Percentiles rank a stretch among this genome's conserved stretches.
phyloP scores from a whole-genome alignment of 352 stramenopile species.

The Pythium chondricola region DNA sequence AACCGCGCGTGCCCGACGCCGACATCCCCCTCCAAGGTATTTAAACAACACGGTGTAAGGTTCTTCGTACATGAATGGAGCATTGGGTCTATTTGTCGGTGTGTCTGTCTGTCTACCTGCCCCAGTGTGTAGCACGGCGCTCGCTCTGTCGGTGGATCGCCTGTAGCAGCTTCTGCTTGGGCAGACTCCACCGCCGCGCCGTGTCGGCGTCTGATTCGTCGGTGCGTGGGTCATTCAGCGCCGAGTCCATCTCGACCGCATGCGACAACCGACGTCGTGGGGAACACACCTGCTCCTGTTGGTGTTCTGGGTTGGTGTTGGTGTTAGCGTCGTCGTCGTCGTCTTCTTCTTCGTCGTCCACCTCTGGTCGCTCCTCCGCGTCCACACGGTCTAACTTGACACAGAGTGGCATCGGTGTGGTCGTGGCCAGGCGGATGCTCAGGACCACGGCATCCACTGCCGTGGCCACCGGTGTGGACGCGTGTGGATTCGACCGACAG shows the following conservation, averaged over 20 bases:
- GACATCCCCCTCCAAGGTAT: conserved; percentile 70
- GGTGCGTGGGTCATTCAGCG: conserved; percentile 23
- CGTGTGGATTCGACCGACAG: conserved; percentile 31
- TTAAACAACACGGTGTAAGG: too few relatives aligned
- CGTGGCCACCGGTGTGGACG: background rate
- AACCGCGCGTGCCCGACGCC: conserved; percentile 16
- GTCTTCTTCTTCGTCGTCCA: conserved; percentile 21
- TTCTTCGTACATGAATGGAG: too few relatives aligned
- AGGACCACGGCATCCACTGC: conserved; percentile 37
- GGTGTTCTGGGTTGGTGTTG: conserved; percentile 1
- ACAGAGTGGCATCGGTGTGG: conserved; percentile 38
- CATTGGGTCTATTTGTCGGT: background rate
- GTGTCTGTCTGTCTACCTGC: too few relatives aligned
- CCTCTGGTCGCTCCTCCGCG: conserved; percentile 17
- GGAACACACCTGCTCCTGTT: conserved; percentile 16
- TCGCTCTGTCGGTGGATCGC: too few relatives aligned
- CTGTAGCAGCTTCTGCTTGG: conserved; percentile 64
- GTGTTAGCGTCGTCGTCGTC: conserved; percentile 14
- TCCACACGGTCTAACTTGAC: conserved; percentile 5
- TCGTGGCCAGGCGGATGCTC: conserved; percentile 43
- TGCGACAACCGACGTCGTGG: conserved; percentile 44
- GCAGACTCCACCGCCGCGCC: conserved; percentile 32
- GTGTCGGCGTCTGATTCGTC: background rate
- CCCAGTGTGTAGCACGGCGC: too few relatives aligned
- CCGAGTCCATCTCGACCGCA: conserved; percentile 43